phyloP scores from a whole-genome alignment of 2,329 filamentous ascomycete species.

The Claviceps quebecensis region DNA sequence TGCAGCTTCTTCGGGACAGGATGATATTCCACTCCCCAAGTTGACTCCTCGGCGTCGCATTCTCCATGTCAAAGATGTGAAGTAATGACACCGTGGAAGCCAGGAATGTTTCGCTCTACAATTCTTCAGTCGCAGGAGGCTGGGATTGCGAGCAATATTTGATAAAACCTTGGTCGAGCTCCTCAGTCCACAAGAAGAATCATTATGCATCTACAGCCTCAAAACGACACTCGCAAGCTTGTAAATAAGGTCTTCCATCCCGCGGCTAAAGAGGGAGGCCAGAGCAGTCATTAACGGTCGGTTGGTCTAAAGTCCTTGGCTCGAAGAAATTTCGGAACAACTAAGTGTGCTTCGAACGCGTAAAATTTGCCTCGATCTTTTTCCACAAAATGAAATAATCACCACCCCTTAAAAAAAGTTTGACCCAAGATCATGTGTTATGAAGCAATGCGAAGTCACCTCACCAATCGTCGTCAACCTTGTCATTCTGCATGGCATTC shows the following conservation, averaged over 20 bases:
- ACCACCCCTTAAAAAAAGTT: constrained; percentile 8
- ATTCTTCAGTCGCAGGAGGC: not conserved
- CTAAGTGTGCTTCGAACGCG: not conserved
- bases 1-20: constrained; percentile 28
- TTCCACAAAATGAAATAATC: not conserved
- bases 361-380: not conserved
- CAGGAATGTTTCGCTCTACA: constrained; percentile 10
- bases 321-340: not conserved
- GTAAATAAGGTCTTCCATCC: not conserved
- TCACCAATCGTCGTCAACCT: constrained; percentile 59
- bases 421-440: constrained; percentile 9
- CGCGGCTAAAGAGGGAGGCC: not conserved
- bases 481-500: constrained; percentile 58
- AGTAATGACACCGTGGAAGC: not conserved
- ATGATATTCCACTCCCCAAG: constrained; percentile 59
- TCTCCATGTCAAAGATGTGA: not conserved
- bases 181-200: not conserved
- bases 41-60: constrained; percentile 43
- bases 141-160: not conserved
- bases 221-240: not conserved
- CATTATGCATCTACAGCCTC: not conserved
- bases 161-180: not conserved
- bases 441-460: not conserved
- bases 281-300: not conserved
- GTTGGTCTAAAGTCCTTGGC: not conserved